These are phyloP conservation scores for Ogataea hybrid DNA, from an alignment of 1,139 yeast genomes.

Conservation along the genomic window DNA sequence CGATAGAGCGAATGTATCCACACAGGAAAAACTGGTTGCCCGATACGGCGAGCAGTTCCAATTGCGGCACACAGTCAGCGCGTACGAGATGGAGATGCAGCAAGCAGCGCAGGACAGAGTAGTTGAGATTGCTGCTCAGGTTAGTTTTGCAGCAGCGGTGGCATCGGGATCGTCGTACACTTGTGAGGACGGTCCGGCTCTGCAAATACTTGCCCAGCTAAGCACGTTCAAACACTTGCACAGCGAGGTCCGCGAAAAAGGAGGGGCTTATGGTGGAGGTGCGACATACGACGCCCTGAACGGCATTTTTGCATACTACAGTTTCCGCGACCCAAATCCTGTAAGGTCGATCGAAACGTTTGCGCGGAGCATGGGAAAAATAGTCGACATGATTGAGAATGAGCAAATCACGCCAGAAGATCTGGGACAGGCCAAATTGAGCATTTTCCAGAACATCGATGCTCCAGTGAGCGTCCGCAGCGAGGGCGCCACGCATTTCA, in stretches of 20 bases:
- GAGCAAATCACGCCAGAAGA: constrained; percentile 50
- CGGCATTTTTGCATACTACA: constrained; percentile 78
- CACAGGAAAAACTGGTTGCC: constrained; percentile 42
- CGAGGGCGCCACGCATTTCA: constrained; percentile 69
- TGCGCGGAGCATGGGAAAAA: constrained; percentile 54
- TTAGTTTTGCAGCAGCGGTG: constrained; percentile 76
- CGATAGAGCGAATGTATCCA: constrained; percentile 41
- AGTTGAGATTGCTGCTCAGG: constrained; percentile 83
- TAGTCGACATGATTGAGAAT: constrained; percentile 42
- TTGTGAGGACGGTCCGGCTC: constrained; percentile 75
- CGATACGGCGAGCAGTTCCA: constrained; percentile 34
- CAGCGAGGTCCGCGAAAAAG: constrained; percentile 87
- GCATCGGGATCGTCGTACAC: constrained; percentile 65
- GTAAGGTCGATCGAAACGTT: constrained; percentile 64
- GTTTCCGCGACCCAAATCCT: constrained; percentile 94
- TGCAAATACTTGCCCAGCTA: constrained; percentile 79
- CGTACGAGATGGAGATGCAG: constrained; percentile 14
- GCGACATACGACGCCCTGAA: constrained; percentile 78
- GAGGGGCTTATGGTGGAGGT: constrained; percentile 99
- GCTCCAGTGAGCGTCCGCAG: constrained; percentile 82
- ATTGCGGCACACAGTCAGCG: constrained; percentile 10
- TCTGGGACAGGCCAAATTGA: constrained; percentile 83
- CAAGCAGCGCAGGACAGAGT: constrained; percentile 36
- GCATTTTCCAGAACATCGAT: constrained; percentile 88
- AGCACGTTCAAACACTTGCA: constrained; percentile 83